Base-by-base conservation (phyloP, 2,329 filamentous ascomycete species). In the Cercospora sp. region DNA sequence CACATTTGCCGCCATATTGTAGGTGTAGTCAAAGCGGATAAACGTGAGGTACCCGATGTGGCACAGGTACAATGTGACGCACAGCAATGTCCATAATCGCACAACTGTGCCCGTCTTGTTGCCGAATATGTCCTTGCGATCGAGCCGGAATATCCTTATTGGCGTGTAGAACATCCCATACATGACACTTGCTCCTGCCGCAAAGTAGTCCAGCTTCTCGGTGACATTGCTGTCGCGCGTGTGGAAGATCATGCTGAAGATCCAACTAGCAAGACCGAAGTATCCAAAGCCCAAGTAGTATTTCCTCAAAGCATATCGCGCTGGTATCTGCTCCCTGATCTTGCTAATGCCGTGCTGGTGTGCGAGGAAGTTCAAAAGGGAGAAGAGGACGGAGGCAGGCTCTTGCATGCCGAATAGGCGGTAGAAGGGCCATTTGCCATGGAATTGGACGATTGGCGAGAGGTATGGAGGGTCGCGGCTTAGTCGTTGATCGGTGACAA, bases 351-450 rank as follows among this genome's bases (percentile, higher is more conserved):
- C 95, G 73, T 88, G 81, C 77, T 88, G 87, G 83, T 99, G 95
- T 13, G 94, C 94, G 73, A 90, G 86, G 76, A 95, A 90, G 84
- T 99, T 99, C 77, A 96, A 87, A 62, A 97, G 85, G 72, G 92
- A 96, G 85, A 97, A 99, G 77, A 97, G 84, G 73, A 98, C 94
- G 61, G 90, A 93, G 79, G 94, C 93, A 67, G 94, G 93, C 82
- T 99, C 95, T 82, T 99, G 95, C 83, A 97, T 91, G 79, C 95
- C 95, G 64, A 96, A 81, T 76, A 97, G 86, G 72, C 95, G 91
- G 79, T 90, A 85, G 82, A 99, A 99, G 45, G 95, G 95, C 95
- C 95, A 99, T 86, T 99, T 99, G 33, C 95, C 95, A 83, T 99
- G 93, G 84, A 94, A 99, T 82, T 99, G 95, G 66, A 94, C 90